Conservation (phyloP, 352 stramenopile genomes). For the Phytopythium chamaehyphon region DNA sequence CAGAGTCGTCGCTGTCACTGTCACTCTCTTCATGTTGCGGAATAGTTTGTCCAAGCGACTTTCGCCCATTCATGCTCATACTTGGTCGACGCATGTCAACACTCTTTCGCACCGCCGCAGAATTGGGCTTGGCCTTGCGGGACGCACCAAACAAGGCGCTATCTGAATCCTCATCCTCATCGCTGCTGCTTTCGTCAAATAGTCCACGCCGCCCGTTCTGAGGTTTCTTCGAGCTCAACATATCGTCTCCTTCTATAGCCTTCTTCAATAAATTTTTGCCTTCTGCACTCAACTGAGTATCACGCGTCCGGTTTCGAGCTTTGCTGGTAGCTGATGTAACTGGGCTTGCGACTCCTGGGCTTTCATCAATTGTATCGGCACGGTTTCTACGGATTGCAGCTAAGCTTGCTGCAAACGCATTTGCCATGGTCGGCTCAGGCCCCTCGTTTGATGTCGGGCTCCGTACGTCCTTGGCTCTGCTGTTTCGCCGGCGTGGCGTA, state of each 20-base stretch:
- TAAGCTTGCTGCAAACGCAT: slow-evolving; percentile 71
- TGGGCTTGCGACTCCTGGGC: slow-evolving; percentile 15
- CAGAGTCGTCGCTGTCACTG: slow-evolving; percentile 25
- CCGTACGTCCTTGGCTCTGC: not conserved
- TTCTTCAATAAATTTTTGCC: slow-evolving; percentile 73
- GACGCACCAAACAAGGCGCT: slow-evolving; percentile 40
- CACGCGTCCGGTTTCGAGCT: slow-evolving; percentile 48
- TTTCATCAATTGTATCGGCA: slow-evolving; percentile 56
- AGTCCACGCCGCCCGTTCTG: slow-evolving; percentile 49
- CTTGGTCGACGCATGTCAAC: slow-evolving; percentile 7
- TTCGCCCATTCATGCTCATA: slow-evolving; percentile 1
- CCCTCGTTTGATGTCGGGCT: not conserved
- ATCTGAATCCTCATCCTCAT: slow-evolving; percentile 40
- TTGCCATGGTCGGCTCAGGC: slow-evolving; percentile 37
- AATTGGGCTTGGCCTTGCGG: slow-evolving; percentile 18
- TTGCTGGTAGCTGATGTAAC: slow-evolving; percentile 12
- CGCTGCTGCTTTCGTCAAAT: slow-evolving; percentile 78
- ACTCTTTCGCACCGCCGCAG: slow-evolving; percentile 18
- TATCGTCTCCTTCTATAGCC: slow-evolving; percentile 36
- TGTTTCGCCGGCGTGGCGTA: slow-evolving; percentile 6
- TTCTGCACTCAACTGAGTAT: slow-evolving; percentile 73
- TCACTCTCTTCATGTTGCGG: slow-evolving; percentile 13
- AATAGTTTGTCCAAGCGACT: not conserved
- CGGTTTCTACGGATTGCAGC: slow-evolving; percentile 70
- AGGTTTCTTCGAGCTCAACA: slow-evolving; percentile 17